Conservation (phyloP, 148 eudicot genomes). For the Gaultheria prostrata region DNA sequence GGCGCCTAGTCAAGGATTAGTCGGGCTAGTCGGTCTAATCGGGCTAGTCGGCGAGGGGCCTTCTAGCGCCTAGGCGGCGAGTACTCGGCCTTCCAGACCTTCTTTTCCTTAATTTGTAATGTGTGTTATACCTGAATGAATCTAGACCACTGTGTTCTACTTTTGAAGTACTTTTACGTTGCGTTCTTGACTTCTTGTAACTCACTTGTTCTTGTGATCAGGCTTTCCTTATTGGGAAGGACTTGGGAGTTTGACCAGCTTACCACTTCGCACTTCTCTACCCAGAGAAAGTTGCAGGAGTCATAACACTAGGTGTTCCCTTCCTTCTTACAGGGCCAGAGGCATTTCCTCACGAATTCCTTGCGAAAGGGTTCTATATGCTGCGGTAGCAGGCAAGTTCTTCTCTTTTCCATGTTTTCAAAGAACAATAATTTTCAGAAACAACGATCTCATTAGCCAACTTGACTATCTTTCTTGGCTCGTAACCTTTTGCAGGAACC, state of each 20-base stretch:
- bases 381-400: slow-evolving; percentile 34
- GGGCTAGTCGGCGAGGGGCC: no score
- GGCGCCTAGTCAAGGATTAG: no score
- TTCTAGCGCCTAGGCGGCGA: no score
- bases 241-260: slow-evolving; percentile 18
- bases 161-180: neutral
- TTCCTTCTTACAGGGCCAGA: slow-evolving; percentile 22
- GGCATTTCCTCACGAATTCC: neutral
- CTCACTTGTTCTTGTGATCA: neutral
- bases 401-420: neutral
- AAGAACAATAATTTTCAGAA: neutral
- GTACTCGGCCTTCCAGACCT: no score
- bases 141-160: neutral
- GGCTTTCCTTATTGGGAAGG: slow-evolving; percentile 22
- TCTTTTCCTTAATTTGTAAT: neutral
- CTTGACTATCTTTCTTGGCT: neutral
- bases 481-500: slow-evolving; percentile 29
- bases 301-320: slow-evolving; percentile 17
- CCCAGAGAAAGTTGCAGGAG: slow-evolving; percentile 14
- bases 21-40: no score
- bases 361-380: slow-evolving; percentile 58
- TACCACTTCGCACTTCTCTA: slow-evolving; percentile 21
- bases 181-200: neutral
- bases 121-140: neutral
- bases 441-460: neutral